Evolutionary conservation across 176 grass and related monocot genomes (phyloP), one percentile per base, ranked within the genome.

Genomic region (Oryza meridionalis): DNA sequence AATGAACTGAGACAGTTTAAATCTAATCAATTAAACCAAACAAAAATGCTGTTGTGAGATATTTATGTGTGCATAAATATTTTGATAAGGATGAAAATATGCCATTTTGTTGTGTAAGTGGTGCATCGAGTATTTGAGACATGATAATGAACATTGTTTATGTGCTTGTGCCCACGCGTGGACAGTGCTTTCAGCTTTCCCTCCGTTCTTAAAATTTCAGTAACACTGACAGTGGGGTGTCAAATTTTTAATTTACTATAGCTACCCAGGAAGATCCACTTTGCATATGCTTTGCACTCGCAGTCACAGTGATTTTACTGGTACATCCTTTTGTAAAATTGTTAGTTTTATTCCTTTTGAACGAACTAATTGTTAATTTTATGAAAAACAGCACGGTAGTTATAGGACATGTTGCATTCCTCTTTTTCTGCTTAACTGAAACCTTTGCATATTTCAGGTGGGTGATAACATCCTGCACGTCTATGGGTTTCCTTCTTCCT

Each of bases 381-480:
- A 45, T 71, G 0, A 13, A 75, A 86, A 24, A 11, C 8, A 42
- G 17, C 5, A 55, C 1, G 14, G 16, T 19, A 21, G 16, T 55
- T 55, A n/a, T 14, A 65, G 38, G 49, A 15, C 35, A 10, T 51
- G 40, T 83, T 40, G 13, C 21, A 44, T 83, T 68, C 53, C 42
- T 62, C 6, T 69, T 79, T 79, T 61, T 42, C n/a, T 49, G 74
- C 25, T 77, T 59, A 66, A 73, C 12, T 67, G 25, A 67, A 77
- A 68, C 22, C 4, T 43, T 77, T 69, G 59, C 19, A 6, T 59
- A 73, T 62, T 82, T 63, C 62, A 90, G 89, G 69, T 90, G 76
- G 5, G 32, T 50, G 64, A 42, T 31, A 70, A 24, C 16, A 44
- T 80, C 32, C 29, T 50, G 51, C 82, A 73, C n/a, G 32, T 76